Evolutionary conservation across 2,329 filamentous ascomycete genomes (phyloP).

Genomic region (Teratosphaeria destructans): DNA sequence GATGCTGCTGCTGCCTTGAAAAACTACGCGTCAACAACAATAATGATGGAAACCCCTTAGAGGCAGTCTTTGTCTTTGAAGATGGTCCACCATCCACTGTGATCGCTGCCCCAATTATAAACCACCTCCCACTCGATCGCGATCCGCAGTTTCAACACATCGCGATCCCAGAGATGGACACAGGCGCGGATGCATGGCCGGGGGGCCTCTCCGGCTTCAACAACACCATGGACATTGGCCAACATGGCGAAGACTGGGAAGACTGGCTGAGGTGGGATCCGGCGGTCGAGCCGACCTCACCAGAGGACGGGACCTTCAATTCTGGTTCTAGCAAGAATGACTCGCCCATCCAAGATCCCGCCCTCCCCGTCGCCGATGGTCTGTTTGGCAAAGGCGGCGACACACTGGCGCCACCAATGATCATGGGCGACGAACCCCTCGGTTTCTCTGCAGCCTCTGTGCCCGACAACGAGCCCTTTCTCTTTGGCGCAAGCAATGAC

Average conservation of each 20-base stretch:
- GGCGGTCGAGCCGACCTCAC: constrained; percentile 24
- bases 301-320: constrained; percentile 21
- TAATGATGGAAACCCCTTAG: background rate
- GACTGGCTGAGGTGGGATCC: constrained; percentile 41
- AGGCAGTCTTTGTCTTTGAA: background rate
- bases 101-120: background rate
- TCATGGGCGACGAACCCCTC: constrained; percentile 23
- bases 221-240: background rate
- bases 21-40: background rate
- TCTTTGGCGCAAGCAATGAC: constrained; percentile 18
- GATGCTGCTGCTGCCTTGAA: background rate
- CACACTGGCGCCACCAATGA: constrained; percentile 21
- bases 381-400: constrained; percentile 14
- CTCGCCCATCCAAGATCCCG: constrained; percentile 24
- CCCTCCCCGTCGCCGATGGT: constrained; percentile 12
- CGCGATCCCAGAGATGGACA: background rate
- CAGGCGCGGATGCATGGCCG: background rate
- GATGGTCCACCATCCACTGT: background rate
- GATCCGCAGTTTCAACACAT: background rate
- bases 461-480: constrained; percentile 14
- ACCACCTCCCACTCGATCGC: background rate
- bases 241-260: constrained; percentile 30
- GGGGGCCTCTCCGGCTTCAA: background rate
- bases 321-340: constrained; percentile 26
- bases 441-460: constrained; percentile 14